A percentile compares a stretch with the other conserved stretches of the same genome.
phyloP scores from a whole-genome alignment of 2,329 filamentous ascomycete genomes.

The Periconia sp. region DNA sequence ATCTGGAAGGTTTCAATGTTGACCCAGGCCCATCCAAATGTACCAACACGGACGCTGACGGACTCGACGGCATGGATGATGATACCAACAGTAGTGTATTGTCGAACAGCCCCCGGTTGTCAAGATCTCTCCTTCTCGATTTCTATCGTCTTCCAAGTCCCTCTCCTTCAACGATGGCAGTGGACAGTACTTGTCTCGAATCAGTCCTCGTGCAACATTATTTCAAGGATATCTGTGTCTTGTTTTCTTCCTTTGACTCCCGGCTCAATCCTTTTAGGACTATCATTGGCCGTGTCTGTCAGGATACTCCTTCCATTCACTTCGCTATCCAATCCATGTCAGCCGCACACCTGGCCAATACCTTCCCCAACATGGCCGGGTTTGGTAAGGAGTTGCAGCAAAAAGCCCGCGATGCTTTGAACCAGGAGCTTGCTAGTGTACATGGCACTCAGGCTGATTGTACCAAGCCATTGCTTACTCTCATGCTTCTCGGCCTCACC shows the following conservation, averaged over 20 bases:
- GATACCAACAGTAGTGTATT: constrained; percentile 10
- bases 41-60: constrained; percentile 21
- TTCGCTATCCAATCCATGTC: constrained; percentile 67
- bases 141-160: constrained; percentile 41
- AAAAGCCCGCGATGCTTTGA: constrained; percentile 56
- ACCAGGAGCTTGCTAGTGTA: constrained; percentile 52
- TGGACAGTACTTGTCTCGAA: constrained; percentile 47
- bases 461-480: constrained; percentile 58
- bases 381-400: constrained; percentile 55
- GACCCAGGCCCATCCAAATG: constrained; percentile 22
- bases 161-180: constrained; percentile 36
- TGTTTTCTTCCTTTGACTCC: constrained; percentile 68
- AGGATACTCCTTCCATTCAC: constrained; percentile 60
- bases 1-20: constrained; percentile 31
- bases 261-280: constrained; percentile 63
- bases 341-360: constrained; percentile 61
- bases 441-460: constrained; percentile 38
- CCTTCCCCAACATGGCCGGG: constrained; percentile 56
- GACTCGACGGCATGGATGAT: constrained; percentile 20
- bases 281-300: constrained; percentile 60
- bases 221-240: constrained; percentile 62
- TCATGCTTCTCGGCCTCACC: constrained; percentile 61
- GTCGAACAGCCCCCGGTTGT: constrained; percentile 31
- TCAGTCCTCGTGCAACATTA: constrained; percentile 64
- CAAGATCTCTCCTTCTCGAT: constrained; percentile 42